Base-by-base conservation (phyloP, 139 green algal species). In the Chara braunii region DNA sequence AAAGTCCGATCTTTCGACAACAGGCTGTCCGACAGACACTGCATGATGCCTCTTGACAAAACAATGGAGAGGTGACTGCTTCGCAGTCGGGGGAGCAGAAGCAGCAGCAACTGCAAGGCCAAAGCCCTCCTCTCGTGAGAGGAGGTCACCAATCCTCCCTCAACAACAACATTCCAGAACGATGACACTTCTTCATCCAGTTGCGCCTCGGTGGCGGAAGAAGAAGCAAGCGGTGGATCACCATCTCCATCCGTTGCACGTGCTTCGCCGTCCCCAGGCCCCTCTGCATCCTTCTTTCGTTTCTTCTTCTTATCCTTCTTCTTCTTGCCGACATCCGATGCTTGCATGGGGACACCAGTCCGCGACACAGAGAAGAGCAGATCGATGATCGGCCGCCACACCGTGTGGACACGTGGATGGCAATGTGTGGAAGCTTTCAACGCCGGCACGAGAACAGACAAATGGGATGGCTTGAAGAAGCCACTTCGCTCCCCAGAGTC, bases 261-360 rank as follows among this genome's bases (percentile, higher is more conserved):
- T 14, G 6, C 53, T 6, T 59, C 23, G 5, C 18, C 40, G 40
- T 18, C n/a, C n/a, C n/a, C n/a, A n/a, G n/a, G n/a, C n/a, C n/a
- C n/a, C n/a, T n/a, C n/a, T n/a, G n/a, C n/a, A n/a, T n/a, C n/a
- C n/a, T n/a, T n/a, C n/a, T n/a, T n/a, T 48, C 40, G 18, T 62
- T 62, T 62, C 53, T 62, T 62, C 8, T 62, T 62, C n/a, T n/a
- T n/a, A n/a, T 18, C 40, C 53, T 62, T 62, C 53, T 62, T 62
- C 8, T 62, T 62, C 53, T 62, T 62, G 29, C 28, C 36, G 7
- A 29, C 29, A 14, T 37, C 28, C 7, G 53, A 56, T 40, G 6
- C 8, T 5, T 55, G 6, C 36, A 59, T 62, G n/a, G n/a, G 40
- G 40, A 26, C 40, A 18, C 18, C 40, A 48, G 18, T 18, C 40